Evolutionary conservation across 352 stramenopile species (phyloP), one percentile per base, ranked within the genome.

Genomic region (Pythium dissotocum): DNA sequence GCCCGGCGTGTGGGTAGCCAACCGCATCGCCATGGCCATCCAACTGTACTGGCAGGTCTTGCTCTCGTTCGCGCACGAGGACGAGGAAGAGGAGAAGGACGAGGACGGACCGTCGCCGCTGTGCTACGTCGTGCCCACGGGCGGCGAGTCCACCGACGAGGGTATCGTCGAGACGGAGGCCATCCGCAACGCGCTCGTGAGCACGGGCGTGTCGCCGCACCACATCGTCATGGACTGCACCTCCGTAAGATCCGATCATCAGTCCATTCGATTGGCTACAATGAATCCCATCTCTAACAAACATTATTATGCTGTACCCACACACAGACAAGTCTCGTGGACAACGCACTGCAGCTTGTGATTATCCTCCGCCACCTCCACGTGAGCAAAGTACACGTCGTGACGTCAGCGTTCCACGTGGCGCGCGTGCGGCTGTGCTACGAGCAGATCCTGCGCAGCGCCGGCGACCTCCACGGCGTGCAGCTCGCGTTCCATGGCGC

Each of bases 151-250:
- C 6, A 70, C 58, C 40, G 60, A 75, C 30, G 76, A 87, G 30
- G 73, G 75, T 49, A 72, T 85, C 6, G 63, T 74, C 7, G 79
- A 89, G 67, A 77, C 61, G 7, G 83, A 89, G 33, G 67, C 76
- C 16, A 83, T 84, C 28, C 76, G 83, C 42, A 83, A 86, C 10
- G 79, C 76, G 28, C 75, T 89, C 12, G 70, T 85, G 18, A 70
- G 74, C 18, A 64, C 68, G n/a, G 80, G 83, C 44, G 77, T 91
- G 51, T 88, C 83, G 4, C 79, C 79, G 13, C 81, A 91, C 58
- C 80, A 89, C 60, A 85, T 89, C 56, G 59, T 88, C 72, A 89
- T 89, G 80, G 77, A 87, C 69, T 91, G 83, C 79, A 82, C 77
- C 0, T 73, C 76, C 32, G 80, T 90, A 67, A 30, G 28, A 30